Evolutionary conservation across 176 grass and related monocot genomes (phyloP).

Genomic region (Oryza longistaminata): DNA sequence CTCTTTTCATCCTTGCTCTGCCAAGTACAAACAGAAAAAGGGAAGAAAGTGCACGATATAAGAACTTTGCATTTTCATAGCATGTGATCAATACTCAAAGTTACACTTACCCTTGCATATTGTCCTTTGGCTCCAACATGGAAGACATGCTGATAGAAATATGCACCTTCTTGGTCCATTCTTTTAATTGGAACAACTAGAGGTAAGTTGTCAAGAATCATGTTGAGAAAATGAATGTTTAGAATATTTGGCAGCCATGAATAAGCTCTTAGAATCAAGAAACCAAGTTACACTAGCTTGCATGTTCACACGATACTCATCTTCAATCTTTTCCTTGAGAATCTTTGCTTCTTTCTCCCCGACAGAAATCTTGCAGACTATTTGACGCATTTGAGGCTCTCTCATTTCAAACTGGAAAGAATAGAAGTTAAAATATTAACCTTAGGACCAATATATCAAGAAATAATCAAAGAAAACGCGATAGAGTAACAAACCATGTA

Average conservation of each 20-base stretch:
- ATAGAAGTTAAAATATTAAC: constrained; percentile 18
- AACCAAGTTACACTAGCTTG: constrained; percentile 27
- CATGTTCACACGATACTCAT: constrained; percentile 92
- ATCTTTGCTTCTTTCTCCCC: constrained; percentile 69
- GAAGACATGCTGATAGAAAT: constrained; percentile 88
- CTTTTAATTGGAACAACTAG: constrained; percentile 88
- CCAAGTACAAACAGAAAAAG: constrained; percentile 15
- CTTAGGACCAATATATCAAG: background rate
- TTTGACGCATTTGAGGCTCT: constrained; percentile 80
- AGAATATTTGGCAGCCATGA: constrained; percentile 1
- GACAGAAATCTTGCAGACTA: constrained; percentile 75
- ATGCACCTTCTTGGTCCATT: constrained; percentile 62
- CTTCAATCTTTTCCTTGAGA: constrained; percentile 91
- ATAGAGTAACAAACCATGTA: constrained; percentile 56
- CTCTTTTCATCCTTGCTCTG: constrained; percentile 90
- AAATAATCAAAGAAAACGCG: constrained; percentile 18
- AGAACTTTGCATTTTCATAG: constrained; percentile 17
- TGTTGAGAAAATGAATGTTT: constrained; percentile 33
- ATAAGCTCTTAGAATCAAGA: constrained; percentile 4
- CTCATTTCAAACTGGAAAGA: constrained; percentile 81
- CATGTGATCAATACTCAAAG: constrained; percentile 25
- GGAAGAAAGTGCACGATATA: background rate
- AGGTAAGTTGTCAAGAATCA: constrained; percentile 92
- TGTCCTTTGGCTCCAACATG: constrained; percentile 86
- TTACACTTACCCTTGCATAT: constrained; percentile 65